Percentiles rank a stretch among this genome's conserved stretches.
Conservation (phyloP, 202 grass and related monocot genomes). For the Zoysia matrella region DNA sequence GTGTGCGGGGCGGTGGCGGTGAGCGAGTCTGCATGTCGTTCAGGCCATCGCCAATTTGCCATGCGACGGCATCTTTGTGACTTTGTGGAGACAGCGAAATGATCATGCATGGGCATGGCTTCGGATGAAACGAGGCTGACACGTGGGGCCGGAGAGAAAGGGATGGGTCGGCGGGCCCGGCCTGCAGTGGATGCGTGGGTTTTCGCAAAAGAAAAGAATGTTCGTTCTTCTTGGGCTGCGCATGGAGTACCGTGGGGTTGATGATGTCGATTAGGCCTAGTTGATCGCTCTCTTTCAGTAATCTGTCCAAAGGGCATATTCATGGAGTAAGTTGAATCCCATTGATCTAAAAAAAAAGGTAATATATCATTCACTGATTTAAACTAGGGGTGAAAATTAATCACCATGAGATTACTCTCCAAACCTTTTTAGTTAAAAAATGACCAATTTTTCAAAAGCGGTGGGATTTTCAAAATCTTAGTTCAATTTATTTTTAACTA, state of each 20-base stretch:
- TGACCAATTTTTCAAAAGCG: too few species aligned
- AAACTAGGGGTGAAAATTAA: too few species aligned
- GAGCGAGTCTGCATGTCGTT: conserved; percentile 30
- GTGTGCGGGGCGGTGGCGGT: not conserved
- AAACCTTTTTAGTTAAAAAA: too few species aligned
- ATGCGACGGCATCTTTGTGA: conserved; percentile 43
- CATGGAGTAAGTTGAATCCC: not conserved
- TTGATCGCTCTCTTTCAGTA: not conserved
- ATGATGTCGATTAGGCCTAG: conserved; percentile 24
- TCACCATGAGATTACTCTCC: too few species aligned
- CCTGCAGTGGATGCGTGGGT: not conserved
- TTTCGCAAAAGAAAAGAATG: not conserved
- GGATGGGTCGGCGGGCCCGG: not conserved
- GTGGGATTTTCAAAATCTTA: too few species aligned
- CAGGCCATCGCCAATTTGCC: conserved; percentile 1
- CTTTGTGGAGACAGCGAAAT: conserved; percentile 21
- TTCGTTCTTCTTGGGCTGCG: not conserved
- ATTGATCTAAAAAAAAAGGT: not conserved
- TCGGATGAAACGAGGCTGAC: conserved; percentile 38
- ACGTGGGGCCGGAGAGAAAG: not conserved
- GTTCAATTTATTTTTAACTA: too few species aligned
- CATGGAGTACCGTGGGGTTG: conserved; percentile 9
- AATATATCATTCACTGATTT: too few species aligned
- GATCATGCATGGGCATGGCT: conserved; percentile 9
- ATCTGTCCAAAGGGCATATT: not conserved